phyloP scores from a whole-genome alignment of 2,329 filamentous ascomycete genomes.

The Fusarium liriodendri region DNA sequence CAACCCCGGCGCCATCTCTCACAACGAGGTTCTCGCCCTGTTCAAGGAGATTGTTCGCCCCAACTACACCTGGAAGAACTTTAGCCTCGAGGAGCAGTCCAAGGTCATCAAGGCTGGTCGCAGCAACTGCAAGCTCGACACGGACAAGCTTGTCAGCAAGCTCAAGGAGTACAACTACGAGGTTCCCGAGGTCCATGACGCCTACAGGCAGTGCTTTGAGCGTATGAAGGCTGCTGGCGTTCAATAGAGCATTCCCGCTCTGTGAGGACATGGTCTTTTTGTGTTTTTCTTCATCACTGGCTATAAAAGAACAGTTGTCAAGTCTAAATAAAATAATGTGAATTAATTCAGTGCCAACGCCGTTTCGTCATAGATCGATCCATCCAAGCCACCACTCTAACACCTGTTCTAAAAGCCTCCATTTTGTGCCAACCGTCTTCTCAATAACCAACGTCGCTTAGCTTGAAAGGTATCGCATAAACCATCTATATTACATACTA shows the following conservation, averaged over 20 bases:
- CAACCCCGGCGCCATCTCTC: slow-evolving; percentile 77
- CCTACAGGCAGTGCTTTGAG: slow-evolving; percentile 55
- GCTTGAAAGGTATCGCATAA: background rate
- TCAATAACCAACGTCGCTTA: background rate
- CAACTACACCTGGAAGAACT: slow-evolving; percentile 72
- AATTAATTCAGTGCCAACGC: background rate
- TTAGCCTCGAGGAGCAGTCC: slow-evolving; percentile 72
- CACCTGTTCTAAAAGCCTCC: background rate
- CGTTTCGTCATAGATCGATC: background rate
- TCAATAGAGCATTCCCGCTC: slow-evolving; percentile 25
- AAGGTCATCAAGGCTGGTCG: slow-evolving; percentile 75
- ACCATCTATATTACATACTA: background rate
- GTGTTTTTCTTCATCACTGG: slow-evolving; percentile 33
- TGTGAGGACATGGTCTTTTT: background rate
- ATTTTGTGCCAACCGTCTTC: background rate
- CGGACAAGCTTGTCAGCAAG: slow-evolving; percentile 69
- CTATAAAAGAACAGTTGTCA: slow-evolving; percentile 54
- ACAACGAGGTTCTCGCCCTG: slow-evolving; percentile 73
- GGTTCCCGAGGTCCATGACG: slow-evolving; percentile 71
- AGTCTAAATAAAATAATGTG: background rate
- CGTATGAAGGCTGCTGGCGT: slow-evolving; percentile 10
- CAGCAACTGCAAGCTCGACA: slow-evolving; percentile 74
- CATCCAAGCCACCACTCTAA: background rate
- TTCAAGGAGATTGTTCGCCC: slow-evolving; percentile 74
- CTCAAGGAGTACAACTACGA: slow-evolving; percentile 68